A percentile compares a stretch with the other conserved stretches of the same genome.
Evolutionary conservation across 2,329 filamentous ascomycete genomes (phyloP).

Genomic region (Fusarium domesticum): DNA sequence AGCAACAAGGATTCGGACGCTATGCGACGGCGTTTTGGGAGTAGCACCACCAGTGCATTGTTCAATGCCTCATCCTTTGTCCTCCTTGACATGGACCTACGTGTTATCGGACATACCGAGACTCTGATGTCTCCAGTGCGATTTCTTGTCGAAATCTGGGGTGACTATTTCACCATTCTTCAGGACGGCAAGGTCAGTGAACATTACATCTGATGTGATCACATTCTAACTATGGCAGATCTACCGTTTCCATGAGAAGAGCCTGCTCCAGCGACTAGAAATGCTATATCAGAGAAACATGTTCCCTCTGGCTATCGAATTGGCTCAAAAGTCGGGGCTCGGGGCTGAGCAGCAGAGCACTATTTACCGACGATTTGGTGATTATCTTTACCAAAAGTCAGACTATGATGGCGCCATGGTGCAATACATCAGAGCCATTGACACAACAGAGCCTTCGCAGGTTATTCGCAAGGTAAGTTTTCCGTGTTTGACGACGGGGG

Average conservation of each 20-base stretch:
- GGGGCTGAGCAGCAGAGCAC: constrained; percentile 79
- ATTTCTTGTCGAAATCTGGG: constrained; percentile 82
- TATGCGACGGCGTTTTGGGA: constrained; percentile 69
- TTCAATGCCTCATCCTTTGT: constrained; percentile 88
- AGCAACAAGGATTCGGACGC: constrained; percentile 56
- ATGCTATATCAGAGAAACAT: constrained; percentile 92
- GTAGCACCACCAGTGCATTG: constrained; percentile 65
- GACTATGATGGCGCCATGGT: constrained; percentile 99
- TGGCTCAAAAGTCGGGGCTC: constrained; percentile 85
- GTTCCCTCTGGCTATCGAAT: constrained; percentile 84
- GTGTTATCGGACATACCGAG: constrained; percentile 87
- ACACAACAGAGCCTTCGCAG: constrained; percentile 93
- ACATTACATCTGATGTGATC: accelerated
- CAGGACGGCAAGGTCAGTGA: constrained; percentile 79
- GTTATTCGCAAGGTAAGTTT: constrained; percentile 78
- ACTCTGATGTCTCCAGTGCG: constrained; percentile 77
- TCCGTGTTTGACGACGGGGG: accelerated
- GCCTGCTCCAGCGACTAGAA: constrained; percentile 84
- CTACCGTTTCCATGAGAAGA: constrained; percentile 85
- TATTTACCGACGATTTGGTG: constrained; percentile 91
- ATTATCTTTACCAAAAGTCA: constrained; percentile 89
- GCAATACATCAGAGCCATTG: constrained; percentile 93
- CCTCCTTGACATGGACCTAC: constrained; percentile 84
- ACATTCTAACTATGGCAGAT: constrained; percentile 51
- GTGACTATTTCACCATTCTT: constrained; percentile 83